Evolutionary conservation across 768 basidiomycete genomes (phyloP), one percentile per base, ranked within the genome.

Genomic region (Leccinum longicurvipes): DNA sequence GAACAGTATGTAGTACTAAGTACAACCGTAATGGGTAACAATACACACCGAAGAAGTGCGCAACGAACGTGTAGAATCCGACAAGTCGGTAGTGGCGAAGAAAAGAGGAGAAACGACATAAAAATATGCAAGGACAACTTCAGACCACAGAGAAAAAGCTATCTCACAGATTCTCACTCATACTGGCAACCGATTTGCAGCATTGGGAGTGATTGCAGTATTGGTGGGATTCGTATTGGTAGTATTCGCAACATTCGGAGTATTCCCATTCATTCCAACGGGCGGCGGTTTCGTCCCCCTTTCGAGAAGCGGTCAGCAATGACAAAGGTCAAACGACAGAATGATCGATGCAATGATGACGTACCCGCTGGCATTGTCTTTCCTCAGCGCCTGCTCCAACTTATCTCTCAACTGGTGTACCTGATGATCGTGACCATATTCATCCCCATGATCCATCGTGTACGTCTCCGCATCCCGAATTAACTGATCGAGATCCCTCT

Each of bases 401-500:
- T 60, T 57, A 50, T 58, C 45, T 60, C 72, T 60, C 32, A 67
- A 14, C 0, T 54, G 14, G 0, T 50, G 44, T n/a, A 72, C 25
- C 19, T 34, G 52, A 0, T 17, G 1, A 31, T 54, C 44, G n/a
- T n/a, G n/a, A n/a, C n/a, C n/a, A n/a, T n/a, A 60, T 47, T 67
- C 60, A 53, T 80, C 76, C 0, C 81, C 87, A 51, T 78, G 66
- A 60, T 89, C 88, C 64, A 87, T 72, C 47, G 76, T 60, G 60
- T 84, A 86, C 2, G 81, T 79, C 41, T 76, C 62, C 34, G 77
- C 76, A 58, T 88, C 84, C 28, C 88, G 83, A 23, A 89, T 71
- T 60, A 83, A 91, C 19, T 83, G 77, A 27, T 87, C 83, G 1
- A 90, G 74, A 55, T 85, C 83, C 57, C 84, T 82, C 3, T 74